Conservation (phyloP, 1,284 basidiomycete species). For the Ceratorhiza oryzae-sativae region DNA sequence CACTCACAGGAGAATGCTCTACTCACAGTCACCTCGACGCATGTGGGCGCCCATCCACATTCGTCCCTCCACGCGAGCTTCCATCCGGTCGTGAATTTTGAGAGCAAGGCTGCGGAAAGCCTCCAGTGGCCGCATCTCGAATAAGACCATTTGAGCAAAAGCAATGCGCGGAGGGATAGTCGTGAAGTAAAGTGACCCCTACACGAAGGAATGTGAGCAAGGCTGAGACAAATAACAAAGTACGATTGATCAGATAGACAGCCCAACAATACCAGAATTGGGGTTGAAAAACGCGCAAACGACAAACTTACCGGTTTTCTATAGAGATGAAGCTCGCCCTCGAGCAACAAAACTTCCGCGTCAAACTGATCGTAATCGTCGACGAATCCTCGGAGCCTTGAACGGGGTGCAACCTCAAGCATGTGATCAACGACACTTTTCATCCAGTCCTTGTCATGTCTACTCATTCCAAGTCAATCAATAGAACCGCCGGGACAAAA, state of each 20-base stretch:
- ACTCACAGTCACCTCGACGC: constrained; percentile 56
- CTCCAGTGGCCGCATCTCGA: constrained; percentile 49
- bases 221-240: not conserved
- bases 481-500: not conserved
- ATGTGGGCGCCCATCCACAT: constrained; percentile 59
- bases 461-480: constrained; percentile 41
- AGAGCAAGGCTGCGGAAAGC: constrained; percentile 50
- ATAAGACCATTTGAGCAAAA: constrained; percentile 51
- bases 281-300: not conserved
- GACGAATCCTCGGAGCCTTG: constrained; percentile 51
- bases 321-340: constrained; percentile 53
- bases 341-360: constrained; percentile 52
- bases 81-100: constrained; percentile 51
- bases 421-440: constrained; percentile 54
- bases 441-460: constrained; percentile 51
- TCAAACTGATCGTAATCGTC: constrained; percentile 52
- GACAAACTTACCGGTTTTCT: constrained; percentile 54
- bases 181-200: constrained; percentile 55
- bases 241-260: not conserved
- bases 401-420: constrained; percentile 50
- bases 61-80: constrained; percentile 49
- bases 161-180: constrained; percentile 47
- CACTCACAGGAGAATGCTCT: constrained; percentile 43
- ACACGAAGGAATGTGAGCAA: not conserved
- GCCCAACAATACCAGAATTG: not conserved